Base-by-base conservation (phyloP, 805 yeast genomes). In the Ogataea methanolica region DNA sequence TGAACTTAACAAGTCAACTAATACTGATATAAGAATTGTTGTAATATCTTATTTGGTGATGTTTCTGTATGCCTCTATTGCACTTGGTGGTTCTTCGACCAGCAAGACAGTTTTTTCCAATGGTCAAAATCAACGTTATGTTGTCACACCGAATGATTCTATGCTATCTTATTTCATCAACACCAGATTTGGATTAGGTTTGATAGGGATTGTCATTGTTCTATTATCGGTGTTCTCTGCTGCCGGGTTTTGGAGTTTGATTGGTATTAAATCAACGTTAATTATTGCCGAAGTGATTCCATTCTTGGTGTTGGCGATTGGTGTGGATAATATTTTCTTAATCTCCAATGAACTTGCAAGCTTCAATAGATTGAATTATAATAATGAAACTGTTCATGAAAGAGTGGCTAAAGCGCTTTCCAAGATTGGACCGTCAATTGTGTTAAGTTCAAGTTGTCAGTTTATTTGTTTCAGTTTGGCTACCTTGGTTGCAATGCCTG, bases 201-300 rank as follows among this genome's bases (percentile, higher is more conserved):
- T 88, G 36, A 74, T 83, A n/a, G 99, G 98, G 1, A 87, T 92
- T 22, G 48, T 80, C 5, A 85, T 91, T 36, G 96, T 94, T 14
- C 66, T 88, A 22, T 64, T 88, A 9, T 90, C 97, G 0, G 96
- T 92, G 0, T 65, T 79, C 0, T 76, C 96, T 1, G 81, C 97
- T 0, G 88, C 90, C 0, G 98, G 98, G 0, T 56, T 89, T 5
- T 86, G 88, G 66, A 78, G 94, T 12, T 58, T 78, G 6, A 49
- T 86, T n/a, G 95, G 94, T 0, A 67, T 91, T 42, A 88, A 87
- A 59, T 87, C 96, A 0, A 92, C 98, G 0, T 71, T 92, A 39
- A 91, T 92, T 54, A 89, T 92, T 48, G 97, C 98, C 2, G 98
- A 94, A 63, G 99, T 92, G 6, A 92, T 92, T 33, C 98, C 98